Evolutionary conservation across 495 filamentous ascomycete species (phyloP), one percentile per base, ranked within the genome.

Genomic region (Diplogelasinospora grovesii): DNA sequence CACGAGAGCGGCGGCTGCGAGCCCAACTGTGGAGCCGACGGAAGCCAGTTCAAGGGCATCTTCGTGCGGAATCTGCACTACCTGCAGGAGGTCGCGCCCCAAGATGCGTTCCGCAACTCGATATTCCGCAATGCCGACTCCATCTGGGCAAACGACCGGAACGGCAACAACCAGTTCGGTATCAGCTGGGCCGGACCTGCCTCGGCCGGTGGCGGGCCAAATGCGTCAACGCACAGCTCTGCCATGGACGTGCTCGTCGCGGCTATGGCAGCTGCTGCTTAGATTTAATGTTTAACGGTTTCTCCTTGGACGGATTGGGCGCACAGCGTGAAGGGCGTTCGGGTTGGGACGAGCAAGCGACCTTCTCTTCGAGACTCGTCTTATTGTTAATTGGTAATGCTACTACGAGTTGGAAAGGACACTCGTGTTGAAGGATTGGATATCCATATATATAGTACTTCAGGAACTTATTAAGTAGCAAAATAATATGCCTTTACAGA

Each of bases 1-100:
- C 75, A 70, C 46, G 85, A 89, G 29, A 54, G 50, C 18, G 45
- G 57, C 9, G 20, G 36, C 27, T 83, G 79, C 48, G 83, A 86
- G 52, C 79, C 78, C 0, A 54, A 72, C 43, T 83, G 79, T 30
- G 80, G 75, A 21, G 65, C 49, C 8, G 74, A 84, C 45, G 79
- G 71, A 1, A 61, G 68, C 8, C 81, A 86, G 57, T 90, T 90
- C 74, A 90, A 88, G 62, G 85, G 85, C 22, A 71, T 85, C 14
- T 87, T 88, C 52, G 75, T 86, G 50, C 74, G 85, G 5, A 87
- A 86, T 49, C 61, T 89, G 29, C 60, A 65, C 19, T 66, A 70
- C 22, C 53, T 89, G 42, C 69, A 85, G 5, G 43, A 55, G 14
- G 75, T 59, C 0, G 65, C 69, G 0, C 75, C 77, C 4, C 53